Base-by-base conservation (phyloP, 2,329 filamentous ascomycete genomes). In the Rutstroemia sp. region DNA sequence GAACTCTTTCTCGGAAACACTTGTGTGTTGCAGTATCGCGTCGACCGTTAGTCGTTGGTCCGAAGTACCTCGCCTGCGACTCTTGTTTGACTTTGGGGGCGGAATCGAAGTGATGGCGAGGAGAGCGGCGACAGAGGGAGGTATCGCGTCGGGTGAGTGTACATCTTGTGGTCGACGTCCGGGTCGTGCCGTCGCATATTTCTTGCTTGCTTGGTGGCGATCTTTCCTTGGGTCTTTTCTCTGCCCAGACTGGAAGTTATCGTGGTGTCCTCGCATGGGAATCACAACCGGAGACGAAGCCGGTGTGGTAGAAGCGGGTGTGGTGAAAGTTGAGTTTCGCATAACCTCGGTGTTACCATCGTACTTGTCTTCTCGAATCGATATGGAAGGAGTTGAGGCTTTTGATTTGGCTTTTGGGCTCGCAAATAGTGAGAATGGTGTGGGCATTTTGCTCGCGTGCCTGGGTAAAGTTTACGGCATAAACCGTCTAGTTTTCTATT, bases 61-160 rank as follows among this genome's bases (percentile, higher is more conserved):
- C 48, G 61, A 52, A 46, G 56, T 51, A 17, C 53, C 61, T 16
- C 27, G 44, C 46, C 51, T 56, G 42, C 64, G 63, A 38, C 52
- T 62, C 12, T 50, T 30, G 27, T 58, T 60, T 44, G 57, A 67
- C 54, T 71, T 75, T 61, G 75, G 70, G 50, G 77, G 69, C 62
- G 74, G 83, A 50, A 86, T 86, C 59, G 76, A 78, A 30, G 83
- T 86, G 53, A 83, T 73, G 34, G 83, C 83, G 36, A 86, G 72
- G 27, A 86, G 72, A 12, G 81, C 80, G 5, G 81, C 81, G 27
- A 86, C 76, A 0, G 81, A 83, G 0, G 82, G 76, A 5, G 82
- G 78, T 21, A 86, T 73, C 16, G 75, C 72, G 57, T 82, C 79
- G 5, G 79, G 75, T 1, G 77, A 76, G 65, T 78, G 77, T 2